phyloP scores from a whole-genome alignment of 2,329 filamentous ascomycete genomes.

The Penicillium sp. region DNA sequence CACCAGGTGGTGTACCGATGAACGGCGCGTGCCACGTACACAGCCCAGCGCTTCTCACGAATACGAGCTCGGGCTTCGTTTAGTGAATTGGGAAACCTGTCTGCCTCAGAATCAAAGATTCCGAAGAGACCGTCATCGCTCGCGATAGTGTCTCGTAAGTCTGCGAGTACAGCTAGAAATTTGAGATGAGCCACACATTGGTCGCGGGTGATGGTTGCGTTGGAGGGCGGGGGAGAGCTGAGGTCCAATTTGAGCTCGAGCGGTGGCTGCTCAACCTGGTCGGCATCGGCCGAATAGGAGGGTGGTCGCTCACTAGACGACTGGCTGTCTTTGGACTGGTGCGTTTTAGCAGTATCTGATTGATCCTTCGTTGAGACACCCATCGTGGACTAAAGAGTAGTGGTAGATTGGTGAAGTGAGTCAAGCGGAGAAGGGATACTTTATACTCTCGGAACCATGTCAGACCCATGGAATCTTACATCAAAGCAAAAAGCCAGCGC shows the following conservation, averaged over 20 bases:
- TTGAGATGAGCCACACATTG: conserved; percentile 74
- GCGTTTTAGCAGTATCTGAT: conserved; percentile 13
- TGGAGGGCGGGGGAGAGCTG: not conserved
- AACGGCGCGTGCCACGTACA: conserved; percentile 68
- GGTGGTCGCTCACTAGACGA: conserved; percentile 24
- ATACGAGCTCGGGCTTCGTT: conserved; percentile 54
- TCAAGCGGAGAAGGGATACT: too few relatives aligned
- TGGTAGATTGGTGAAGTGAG: too few relatives aligned
- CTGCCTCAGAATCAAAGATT: conserved; percentile 55
- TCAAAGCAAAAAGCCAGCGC: too few relatives aligned
- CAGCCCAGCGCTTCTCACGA: conserved; percentile 70
- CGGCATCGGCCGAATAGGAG: conserved; percentile 20
- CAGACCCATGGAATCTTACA: too few relatives aligned
- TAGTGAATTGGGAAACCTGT: conserved; percentile 36
- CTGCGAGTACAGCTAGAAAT: conserved; percentile 68
- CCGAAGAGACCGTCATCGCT: conserved; percentile 68
- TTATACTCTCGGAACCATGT: too few relatives aligned
- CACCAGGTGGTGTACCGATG: conserved; percentile 68
- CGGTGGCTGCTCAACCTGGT: conserved; percentile 12
- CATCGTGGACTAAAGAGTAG: conserved; percentile 10
- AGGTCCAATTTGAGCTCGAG: conserved; percentile 28
- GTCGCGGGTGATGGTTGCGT: conserved; percentile 43
- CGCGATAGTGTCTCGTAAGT: conserved; percentile 67
- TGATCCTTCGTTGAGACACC: conserved; percentile 10
- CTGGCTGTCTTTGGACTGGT: not conserved